phyloP scores from a whole-genome alignment of 257 asterid species.

The Jacaranda copaia region DNA sequence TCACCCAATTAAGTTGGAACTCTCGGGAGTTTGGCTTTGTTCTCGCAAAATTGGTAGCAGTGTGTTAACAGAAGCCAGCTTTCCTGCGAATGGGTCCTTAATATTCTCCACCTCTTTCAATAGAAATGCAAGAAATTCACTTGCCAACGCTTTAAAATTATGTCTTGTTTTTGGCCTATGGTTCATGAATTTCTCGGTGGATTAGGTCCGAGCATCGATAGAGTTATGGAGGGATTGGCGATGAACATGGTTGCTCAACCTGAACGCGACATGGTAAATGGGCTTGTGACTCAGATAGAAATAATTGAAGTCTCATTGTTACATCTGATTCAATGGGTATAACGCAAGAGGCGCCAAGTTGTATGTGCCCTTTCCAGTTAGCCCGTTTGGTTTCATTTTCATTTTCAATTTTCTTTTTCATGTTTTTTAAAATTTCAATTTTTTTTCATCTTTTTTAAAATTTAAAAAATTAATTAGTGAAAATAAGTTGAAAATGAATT shows the following conservation, averaged over 20 bases:
- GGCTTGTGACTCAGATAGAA: not conserved
- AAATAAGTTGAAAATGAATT: too few species aligned
- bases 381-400: too few species aligned
- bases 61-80: too few species aligned
- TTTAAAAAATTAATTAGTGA: too few species aligned
- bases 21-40: too few species aligned
- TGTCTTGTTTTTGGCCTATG: constrained; percentile 9
- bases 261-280: constrained; percentile 23
- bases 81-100: constrained; percentile 74
- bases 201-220: constrained; percentile 37
- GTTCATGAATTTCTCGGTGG: constrained; percentile 27
- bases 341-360: constrained; percentile 22
- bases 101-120: constrained; percentile 51
- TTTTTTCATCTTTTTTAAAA: too few species aligned
- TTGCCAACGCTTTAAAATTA: constrained; percentile 41
- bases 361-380: not conserved
- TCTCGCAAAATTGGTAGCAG: too few species aligned
- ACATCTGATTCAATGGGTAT: not conserved
- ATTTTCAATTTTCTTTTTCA: too few species aligned
- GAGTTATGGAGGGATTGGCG: constrained; percentile 36
- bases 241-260: constrained; percentile 46
- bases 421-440: too few species aligned
- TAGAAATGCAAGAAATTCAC: constrained; percentile 59
- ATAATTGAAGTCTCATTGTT: not conserved
- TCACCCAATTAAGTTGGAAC: too few species aligned